A percentile compares a stretch with the other conserved stretches of the same genome.
These are phyloP conservation scores for Scortechinia acanthostroma DNA, from an alignment of 2,329 filamentous ascomycete species.

Conservation along the genomic window DNA sequence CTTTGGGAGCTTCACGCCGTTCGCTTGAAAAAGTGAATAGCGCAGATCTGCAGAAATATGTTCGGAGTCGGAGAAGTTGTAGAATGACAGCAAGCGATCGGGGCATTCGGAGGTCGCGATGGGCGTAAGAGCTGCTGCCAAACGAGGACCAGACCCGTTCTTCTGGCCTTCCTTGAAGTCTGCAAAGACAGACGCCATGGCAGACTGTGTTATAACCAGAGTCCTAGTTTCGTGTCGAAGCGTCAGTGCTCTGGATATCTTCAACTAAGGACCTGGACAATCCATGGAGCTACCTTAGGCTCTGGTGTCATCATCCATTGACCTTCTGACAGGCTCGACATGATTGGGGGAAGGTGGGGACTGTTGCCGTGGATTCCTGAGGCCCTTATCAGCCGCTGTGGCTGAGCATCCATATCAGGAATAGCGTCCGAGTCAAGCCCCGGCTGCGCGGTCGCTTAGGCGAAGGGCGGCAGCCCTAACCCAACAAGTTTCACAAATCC, in stretches of 20 bases:
- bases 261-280: too few relatives aligned
- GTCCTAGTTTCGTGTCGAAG: too few relatives aligned
- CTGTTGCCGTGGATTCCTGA: too few relatives aligned
- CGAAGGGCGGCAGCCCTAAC: conserved; percentile 3
- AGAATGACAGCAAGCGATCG: conserved; percentile 62
- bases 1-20: conserved; percentile 44
- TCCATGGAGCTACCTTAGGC: too few relatives aligned
- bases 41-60: conserved; percentile 65
- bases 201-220: too few relatives aligned
- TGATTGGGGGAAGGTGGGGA: too few relatives aligned
- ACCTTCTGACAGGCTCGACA: too few relatives aligned
- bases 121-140: conserved; percentile 72
- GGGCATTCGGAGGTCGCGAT: conserved; percentile 54
- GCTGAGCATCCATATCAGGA: neutral
- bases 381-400: neutral
- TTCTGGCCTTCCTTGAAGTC: conserved; percentile 62
- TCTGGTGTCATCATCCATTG: too few relatives aligned
- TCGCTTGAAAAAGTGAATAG: conserved; percentile 58
- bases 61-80: conserved; percentile 61
- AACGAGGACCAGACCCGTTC: conserved; percentile 58
- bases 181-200: neutral
- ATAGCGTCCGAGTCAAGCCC: neutral
- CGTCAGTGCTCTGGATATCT: too few relatives aligned
- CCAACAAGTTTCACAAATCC: neutral
- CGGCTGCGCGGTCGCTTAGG: neutral